Evolutionary conservation across 768 basidiomycete genomes (phyloP).

Genomic region (Trametes cubensis): DNA sequence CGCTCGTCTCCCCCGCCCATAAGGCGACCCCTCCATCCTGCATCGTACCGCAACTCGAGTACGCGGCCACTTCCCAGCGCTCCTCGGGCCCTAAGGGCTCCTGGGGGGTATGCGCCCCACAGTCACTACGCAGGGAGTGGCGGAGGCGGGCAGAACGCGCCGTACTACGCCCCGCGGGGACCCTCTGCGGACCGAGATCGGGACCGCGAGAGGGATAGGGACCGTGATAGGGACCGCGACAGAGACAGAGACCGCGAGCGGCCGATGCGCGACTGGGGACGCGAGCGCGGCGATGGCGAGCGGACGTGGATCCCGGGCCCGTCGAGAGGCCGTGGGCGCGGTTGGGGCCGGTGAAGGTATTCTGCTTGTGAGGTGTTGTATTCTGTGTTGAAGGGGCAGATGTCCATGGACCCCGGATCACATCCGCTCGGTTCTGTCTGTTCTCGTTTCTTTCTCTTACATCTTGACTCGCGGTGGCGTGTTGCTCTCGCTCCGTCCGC

Average conservation of each 20-base stretch:
- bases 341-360: constrained; percentile 10
- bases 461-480: no score
- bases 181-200: constrained; percentile 57
- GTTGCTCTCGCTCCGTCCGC: no score
- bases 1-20: constrained; percentile 26
- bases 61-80: constrained; percentile 43
- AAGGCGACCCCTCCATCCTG: constrained; percentile 36
- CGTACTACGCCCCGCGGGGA: constrained; percentile 47
- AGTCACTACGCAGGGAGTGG: constrained; percentile 15
- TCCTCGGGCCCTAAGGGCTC: constrained; percentile 42
- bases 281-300: constrained; percentile 36
- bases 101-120: constrained; percentile 25
- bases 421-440: not conserved
- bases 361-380: not conserved
- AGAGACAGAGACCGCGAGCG: constrained; percentile 27
- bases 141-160: constrained; percentile 30
- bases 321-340: constrained; percentile 17
- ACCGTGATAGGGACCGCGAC: constrained; percentile 47
- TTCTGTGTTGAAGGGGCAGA: not conserved
- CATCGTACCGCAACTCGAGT: constrained; percentile 31
- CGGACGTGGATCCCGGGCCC: constrained; percentile 20
- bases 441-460: no score
- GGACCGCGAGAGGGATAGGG: constrained; percentile 15
- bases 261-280: constrained; percentile 42
- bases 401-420: not conserved